phyloP scores from a whole-genome alignment of 2,329 filamentous ascomycete genomes.

The Colletotrichum phormii region DNA sequence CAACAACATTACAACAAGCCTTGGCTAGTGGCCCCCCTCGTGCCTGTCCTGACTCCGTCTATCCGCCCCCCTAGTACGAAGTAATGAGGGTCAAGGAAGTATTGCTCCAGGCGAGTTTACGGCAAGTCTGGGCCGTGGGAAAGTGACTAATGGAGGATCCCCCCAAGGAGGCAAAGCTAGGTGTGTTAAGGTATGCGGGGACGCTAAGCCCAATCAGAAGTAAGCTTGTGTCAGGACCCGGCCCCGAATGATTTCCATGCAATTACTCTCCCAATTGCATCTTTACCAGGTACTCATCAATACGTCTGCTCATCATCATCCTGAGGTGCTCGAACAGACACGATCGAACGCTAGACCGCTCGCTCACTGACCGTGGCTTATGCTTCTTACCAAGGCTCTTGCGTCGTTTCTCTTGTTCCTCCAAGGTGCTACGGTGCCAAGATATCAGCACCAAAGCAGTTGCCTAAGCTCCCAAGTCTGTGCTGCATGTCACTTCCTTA shows the following conservation, averaged over 20 bases:
- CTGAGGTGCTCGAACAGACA: neutral
- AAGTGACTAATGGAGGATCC: neutral
- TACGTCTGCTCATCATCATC: neutral
- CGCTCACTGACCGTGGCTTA: constrained; percentile 4
- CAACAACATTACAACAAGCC: constrained; percentile 6
- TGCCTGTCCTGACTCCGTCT: neutral
- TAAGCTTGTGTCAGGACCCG: constrained; percentile 34
- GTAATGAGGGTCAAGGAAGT: constrained; percentile 9
- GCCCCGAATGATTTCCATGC: neutral
- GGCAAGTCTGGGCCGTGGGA: constrained; percentile 5
- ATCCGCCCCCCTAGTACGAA: neutral
- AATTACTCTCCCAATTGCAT: too few relatives aligned
- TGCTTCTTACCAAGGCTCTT: neutral
- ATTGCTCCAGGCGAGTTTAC: neutral
- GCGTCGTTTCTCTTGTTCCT: neutral
- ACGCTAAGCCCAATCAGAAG: constrained; percentile 34
- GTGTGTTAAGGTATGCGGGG: constrained; percentile 11
- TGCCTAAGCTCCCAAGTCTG: constrained; percentile 16
- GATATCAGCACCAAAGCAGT: neutral
- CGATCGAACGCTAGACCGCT: neutral
- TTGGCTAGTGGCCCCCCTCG: neutral
- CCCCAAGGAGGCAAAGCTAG: neutral
- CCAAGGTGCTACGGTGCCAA: neutral
- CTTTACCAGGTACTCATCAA: too few relatives aligned
- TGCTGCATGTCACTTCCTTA: constrained; percentile 31